Evolutionary conservation across 208 protist genomes (phyloP), one percentile per base, ranked within the genome.

Genomic region (Crithidia acanthocephali): DNA sequence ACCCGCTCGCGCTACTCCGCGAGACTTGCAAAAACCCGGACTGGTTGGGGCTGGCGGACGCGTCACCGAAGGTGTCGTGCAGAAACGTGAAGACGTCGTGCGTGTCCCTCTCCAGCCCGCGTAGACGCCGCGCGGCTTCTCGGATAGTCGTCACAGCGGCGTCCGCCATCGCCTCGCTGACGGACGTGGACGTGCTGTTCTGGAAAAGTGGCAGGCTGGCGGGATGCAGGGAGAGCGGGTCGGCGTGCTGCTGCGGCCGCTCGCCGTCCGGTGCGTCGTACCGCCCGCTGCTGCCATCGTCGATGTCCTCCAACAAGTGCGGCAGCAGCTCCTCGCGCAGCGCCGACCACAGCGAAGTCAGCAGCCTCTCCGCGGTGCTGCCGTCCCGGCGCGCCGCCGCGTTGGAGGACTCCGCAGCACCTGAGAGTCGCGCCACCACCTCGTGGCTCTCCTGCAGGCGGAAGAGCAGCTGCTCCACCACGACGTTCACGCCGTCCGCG

Each of bases 11-110:
- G 13, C 20, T 11, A 11, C 10, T 18, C 30, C 13, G 25, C 18
- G 16, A 58, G 25, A 33, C 16, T 58, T n/a, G 20, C 53, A 42
- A 33, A 11, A 33, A 25, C 3, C 50, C 18, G 18, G 50, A 13
- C 23, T 56, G 23, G 13, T 47, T 61, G n/a, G 25, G 2, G 3
- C 16, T 3, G 50, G 59, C 25, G 16, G 18, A 40, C 42, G 16
- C 25, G 11, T 56, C 72, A 18, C 72, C 72, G 37, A 77, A 77
- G 11, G 22, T 28, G 48, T 35, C 18, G 7, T 61, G 64, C 45
- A 77, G 32, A 4, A 44, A 8, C 0, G 56, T 27, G 32, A 44
- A 47, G 23, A 77, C 42, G 7, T 18, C 48, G 16, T 42, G 63
- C 57, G 67, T 23, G 1, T 59, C 56, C 0, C 52, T 42, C n/a